These are phyloP conservation scores for Aphelidium insulamus DNA, from an alignment of 371 early-diverging fungal species.

Conservation along the genomic window DNA sequence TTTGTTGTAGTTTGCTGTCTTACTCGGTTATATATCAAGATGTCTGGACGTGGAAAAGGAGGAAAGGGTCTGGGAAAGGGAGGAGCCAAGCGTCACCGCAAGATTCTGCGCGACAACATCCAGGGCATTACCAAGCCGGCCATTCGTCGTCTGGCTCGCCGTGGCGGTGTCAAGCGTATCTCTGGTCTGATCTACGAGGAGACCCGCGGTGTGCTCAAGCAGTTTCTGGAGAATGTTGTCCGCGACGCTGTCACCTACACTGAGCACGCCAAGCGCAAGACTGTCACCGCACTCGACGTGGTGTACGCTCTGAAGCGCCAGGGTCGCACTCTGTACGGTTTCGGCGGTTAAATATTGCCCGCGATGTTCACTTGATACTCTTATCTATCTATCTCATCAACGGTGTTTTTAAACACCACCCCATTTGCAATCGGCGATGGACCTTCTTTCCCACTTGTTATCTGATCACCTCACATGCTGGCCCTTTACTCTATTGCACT, in stretches of 20 bases:
- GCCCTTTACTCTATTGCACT: no score
- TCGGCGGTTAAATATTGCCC: conserved; percentile 13
- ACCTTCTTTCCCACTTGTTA: no score
- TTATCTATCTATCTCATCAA: no score
- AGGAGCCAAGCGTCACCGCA: conserved; percentile 96
- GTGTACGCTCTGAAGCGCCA: conserved; percentile 96
- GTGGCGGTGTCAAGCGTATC: conserved; percentile 99
- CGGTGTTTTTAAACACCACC: no score
- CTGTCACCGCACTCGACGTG: conserved; percentile 83
- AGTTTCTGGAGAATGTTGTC: conserved; percentile 95
- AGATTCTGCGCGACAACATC: conserved; percentile 96
- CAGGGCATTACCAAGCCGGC: conserved; percentile 99
- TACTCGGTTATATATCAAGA: conserved; percentile 6
- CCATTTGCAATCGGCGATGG: no score
- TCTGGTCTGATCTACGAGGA: conserved; percentile 97
- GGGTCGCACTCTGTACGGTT: conserved; percentile 36
- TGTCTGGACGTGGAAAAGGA: conserved; percentile 91
- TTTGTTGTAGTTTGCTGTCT: not conserved
- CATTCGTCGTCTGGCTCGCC: conserved; percentile 98
- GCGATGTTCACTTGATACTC: no score
- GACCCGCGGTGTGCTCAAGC: conserved; percentile 89
- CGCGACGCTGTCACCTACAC: conserved; percentile 97
- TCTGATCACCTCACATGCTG: no score
- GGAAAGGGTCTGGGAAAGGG: conserved; percentile 95
- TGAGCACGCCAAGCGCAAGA: conserved; percentile 99